These are phyloP conservation scores for Chaetomiaceae sp. DNA, from an alignment of 2,329 filamentous ascomycete genomes.

Conservation along the genomic window DNA sequence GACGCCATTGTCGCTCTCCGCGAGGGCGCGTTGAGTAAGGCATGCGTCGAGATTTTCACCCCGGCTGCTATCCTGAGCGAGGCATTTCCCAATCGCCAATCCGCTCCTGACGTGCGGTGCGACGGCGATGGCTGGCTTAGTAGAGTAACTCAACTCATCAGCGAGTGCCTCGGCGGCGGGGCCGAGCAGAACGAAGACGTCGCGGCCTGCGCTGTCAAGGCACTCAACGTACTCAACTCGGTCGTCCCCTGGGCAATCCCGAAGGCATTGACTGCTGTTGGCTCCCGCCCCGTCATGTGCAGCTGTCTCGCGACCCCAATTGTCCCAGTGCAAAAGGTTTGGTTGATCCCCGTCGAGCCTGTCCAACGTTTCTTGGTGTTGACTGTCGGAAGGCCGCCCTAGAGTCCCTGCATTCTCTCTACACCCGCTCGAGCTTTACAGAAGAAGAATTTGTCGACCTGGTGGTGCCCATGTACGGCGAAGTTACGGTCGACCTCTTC, in stretches of 20 bases:
- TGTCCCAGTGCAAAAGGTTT: slow-evolving; percentile 67
- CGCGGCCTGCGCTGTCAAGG: slow-evolving; percentile 67
- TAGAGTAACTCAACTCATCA: slow-evolving; percentile 69
- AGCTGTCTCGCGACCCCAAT: slow-evolving; percentile 65
- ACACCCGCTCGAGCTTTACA: slow-evolving; percentile 66
- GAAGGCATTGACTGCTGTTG: slow-evolving; percentile 68
- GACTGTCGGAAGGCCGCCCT: slow-evolving; percentile 59
- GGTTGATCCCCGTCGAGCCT: neutral
- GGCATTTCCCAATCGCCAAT: slow-evolving; percentile 67
- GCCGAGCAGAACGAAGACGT: slow-evolving; percentile 61
- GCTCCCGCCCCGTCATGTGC: slow-evolving; percentile 66
- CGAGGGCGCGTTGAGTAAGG: slow-evolving; percentile 78
- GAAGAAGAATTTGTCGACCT: slow-evolving; percentile 74
- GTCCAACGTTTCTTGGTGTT: slow-evolving; percentile 16
- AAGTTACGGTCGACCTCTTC: slow-evolving; percentile 66
- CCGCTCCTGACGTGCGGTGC: slow-evolving; percentile 63
- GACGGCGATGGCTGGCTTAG: slow-evolving; percentile 84
- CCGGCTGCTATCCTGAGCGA: slow-evolving; percentile 70
- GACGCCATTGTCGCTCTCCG: slow-evolving; percentile 80
- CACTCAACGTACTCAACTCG: slow-evolving; percentile 70
- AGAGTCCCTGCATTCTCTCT: slow-evolving; percentile 79
- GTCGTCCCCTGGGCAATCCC: slow-evolving; percentile 85
- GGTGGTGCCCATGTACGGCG: slow-evolving; percentile 72
- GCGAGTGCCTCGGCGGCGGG: slow-evolving; percentile 64
- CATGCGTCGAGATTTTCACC: slow-evolving; percentile 90